Conservation (phyloP, 768 basidiomycete genomes). For the Paxillus rubicundulus region DNA sequence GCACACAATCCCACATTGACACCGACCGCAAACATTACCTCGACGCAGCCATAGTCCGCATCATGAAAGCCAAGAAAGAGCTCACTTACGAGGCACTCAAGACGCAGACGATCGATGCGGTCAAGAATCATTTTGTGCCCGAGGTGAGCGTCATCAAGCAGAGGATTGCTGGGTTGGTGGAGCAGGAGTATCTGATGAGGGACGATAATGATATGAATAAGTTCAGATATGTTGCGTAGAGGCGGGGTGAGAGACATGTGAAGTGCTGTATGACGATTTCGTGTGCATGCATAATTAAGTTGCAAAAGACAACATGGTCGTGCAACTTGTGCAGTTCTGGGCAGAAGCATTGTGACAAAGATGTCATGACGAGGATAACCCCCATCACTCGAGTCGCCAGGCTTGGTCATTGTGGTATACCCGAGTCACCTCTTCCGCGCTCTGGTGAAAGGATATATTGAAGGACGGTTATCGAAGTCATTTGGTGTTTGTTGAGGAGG, state of each 20-base stretch:
- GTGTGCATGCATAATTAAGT: background rate
- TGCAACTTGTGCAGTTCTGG: too few relatives aligned
- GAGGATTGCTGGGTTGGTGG: conserved; percentile 77
- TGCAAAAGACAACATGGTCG: too few relatives aligned
- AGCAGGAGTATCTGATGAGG: conserved; percentile 81
- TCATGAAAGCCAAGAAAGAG: conserved; percentile 93
- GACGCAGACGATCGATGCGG: conserved; percentile 79
- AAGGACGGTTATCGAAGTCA: too few relatives aligned
- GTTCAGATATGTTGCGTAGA: conserved; percentile 77
- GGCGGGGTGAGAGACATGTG: background rate
- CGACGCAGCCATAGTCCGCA: conserved; percentile 93
- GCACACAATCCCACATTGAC: conserved; percentile 81
- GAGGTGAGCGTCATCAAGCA: conserved; percentile 83
- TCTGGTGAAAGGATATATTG: too few relatives aligned
- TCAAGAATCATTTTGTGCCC: conserved; percentile 85
- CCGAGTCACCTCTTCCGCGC: too few relatives aligned
- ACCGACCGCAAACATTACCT: conserved; percentile 82
- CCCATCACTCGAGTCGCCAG: too few relatives aligned
- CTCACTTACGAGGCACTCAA: conserved; percentile 77
- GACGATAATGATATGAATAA: conserved; percentile 67
- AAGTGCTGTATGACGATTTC: too few relatives aligned
- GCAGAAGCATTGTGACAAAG: too few relatives aligned
- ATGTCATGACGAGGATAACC: too few relatives aligned
- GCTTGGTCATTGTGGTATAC: too few relatives aligned
- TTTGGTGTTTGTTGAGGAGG: too few relatives aligned